Evolutionary conservation across 1,284 basidiomycete genomes (phyloP), one percentile per base, ranked within the genome.

Genomic region (Marasmius sp.): DNA sequence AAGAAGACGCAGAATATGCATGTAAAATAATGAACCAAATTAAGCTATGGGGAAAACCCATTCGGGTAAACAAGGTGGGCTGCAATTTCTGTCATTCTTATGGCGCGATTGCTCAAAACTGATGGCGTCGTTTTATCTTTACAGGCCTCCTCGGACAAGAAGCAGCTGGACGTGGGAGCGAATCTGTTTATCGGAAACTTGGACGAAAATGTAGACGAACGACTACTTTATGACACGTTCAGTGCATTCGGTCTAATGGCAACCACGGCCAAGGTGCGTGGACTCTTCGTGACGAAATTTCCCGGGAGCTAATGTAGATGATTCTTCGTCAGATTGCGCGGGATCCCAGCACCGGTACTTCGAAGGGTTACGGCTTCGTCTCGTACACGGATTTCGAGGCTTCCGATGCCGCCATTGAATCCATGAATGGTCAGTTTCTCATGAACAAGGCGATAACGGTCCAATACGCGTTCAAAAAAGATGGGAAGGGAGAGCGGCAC

Each of bases 11-110:
- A 68, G 96, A 99, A 79, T 99, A 99, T 75, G 97, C 95, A 64
- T 97, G 95, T 84, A 97, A 97, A 82, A 98, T 98, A 71, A 97
- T 99, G 95, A 98, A 99, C 76, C 97, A 98, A 81, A 98, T 99
- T 75, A 99, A 99, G 78, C 80, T 99, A 57, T 99, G 93, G 85
- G 97, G 97, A 48, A 98, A 98, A 74, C 97, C 97, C 38, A 97
- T 99, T 64, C 85, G 97, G 67, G 96, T 99, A 68, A 98, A 98
- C 84, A 98, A 97, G 89, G 94, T 93, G 66, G 72, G 87, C 77
- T 52, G 64, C 69, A 64, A 60, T 65, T 64, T 53, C 47, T 41
- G 59, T 59, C 14, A 61, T 57, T 39, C 49, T 41, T 61, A 37
- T 54, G 52, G 27, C 27, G 27, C 27, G 27, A 38, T 54, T 54